Conservation (phyloP, 352 stramenopile genomes). For the Globisporangium megalacanthum region DNA sequence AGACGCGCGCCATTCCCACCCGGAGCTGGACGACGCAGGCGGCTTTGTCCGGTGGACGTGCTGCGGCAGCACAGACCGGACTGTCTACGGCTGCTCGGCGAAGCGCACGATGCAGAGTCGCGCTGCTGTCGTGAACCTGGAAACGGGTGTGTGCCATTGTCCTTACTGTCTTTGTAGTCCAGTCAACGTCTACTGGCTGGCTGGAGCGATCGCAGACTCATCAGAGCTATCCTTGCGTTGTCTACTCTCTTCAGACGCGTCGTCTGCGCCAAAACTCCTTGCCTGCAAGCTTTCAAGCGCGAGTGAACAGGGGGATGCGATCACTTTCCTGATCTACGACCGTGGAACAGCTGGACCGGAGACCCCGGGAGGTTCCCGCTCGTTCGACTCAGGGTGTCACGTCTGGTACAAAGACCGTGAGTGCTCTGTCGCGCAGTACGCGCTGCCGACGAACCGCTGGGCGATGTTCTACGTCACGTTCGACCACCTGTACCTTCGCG, state of each 20-base stretch:
- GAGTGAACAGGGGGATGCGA: slow-evolving; percentile 11
- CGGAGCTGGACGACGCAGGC: slow-evolving; percentile 48
- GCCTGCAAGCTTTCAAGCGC: slow-evolving; percentile 23
- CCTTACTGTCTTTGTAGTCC: not conserved
- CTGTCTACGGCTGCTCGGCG: slow-evolving; percentile 49
- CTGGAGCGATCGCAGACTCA: too few relatives aligned
- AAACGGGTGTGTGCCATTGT: not conserved
- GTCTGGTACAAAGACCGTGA: slow-evolving; percentile 37
- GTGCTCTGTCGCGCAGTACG: slow-evolving; percentile 45
- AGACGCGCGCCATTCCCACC: slow-evolving; percentile 37
- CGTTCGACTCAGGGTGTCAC: slow-evolving; percentile 27
- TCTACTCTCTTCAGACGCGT: slow-evolving; percentile 10
- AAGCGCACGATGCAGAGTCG: slow-evolving; percentile 1
- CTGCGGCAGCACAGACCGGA: slow-evolving; percentile 47
- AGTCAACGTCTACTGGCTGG: too few relatives aligned
- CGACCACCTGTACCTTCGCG: slow-evolving; percentile 37
- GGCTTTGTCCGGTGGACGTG: slow-evolving; percentile 61
- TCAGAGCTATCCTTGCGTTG: not conserved
- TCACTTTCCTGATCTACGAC: slow-evolving; percentile 48
- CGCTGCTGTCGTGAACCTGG: not conserved
- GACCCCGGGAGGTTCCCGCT: slow-evolving; percentile 9
- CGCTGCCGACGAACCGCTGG: slow-evolving; percentile 50
- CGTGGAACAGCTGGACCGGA: slow-evolving; percentile 22
- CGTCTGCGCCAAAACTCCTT: slow-evolving; percentile 33
- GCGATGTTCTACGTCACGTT: slow-evolving; percentile 38